phyloP scores from a whole-genome alignment of 2,329 filamentous ascomycete species.

The Trichoderma sp. region DNA sequence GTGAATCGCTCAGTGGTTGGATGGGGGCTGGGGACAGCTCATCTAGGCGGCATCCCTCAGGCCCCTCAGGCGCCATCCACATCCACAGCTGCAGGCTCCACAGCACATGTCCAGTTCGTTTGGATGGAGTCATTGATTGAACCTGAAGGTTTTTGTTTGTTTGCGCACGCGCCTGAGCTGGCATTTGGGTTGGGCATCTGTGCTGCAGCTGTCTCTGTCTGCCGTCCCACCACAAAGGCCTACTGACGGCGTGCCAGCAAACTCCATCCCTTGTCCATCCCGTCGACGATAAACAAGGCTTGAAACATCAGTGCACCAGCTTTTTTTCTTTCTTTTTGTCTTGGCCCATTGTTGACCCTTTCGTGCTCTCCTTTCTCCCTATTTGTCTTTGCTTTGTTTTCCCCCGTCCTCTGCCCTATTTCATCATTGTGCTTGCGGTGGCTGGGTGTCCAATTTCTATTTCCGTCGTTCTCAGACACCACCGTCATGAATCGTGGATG shows the following conservation, averaged over 20 bases:
- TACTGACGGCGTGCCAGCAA: neutral
- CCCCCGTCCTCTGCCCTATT: neutral
- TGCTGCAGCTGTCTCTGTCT: neutral
- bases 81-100: slow-evolving; percentile 13
- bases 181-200: slow-evolving; percentile 9
- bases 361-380: neutral
- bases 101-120: neutral
- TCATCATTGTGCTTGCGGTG: slow-evolving; percentile 1
- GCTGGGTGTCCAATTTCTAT: neutral
- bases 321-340: neutral
- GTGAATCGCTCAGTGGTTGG: slow-evolving; percentile 6
- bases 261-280: neutral
- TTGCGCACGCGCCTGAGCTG: neutral
- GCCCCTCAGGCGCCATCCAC: slow-evolving; percentile 10
- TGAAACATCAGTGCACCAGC: neutral
- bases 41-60: neutral
- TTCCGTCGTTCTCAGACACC: neutral
- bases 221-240: neutral
- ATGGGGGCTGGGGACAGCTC: slow-evolving; percentile 4
- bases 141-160: neutral
- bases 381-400: neutral
- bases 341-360: neutral
- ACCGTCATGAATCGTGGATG: neutral
- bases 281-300: neutral
- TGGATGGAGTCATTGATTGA: neutral